These are phyloP conservation scores for Glycyrrhiza uralensis DNA, from an alignment of 306 rosid species.

Conservation along the genomic window DNA sequence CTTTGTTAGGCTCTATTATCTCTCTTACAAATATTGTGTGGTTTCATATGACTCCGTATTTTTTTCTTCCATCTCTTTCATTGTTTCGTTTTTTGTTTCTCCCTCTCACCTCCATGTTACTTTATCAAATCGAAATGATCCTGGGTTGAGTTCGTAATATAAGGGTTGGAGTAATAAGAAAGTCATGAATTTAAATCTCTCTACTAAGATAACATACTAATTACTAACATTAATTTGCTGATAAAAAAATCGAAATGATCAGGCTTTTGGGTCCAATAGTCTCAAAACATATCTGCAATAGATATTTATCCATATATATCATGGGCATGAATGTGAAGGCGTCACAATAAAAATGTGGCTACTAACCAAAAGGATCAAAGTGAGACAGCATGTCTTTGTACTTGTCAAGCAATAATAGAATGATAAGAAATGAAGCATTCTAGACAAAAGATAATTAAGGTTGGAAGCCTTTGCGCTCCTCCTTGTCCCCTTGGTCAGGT, in stretches of 20 bases:
- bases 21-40: constrained; percentile 41
- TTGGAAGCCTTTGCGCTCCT: neutral
- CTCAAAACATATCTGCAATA: constrained; percentile 4
- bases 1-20: constrained; percentile 30
- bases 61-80: constrained; percentile 23
- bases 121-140: constrained; percentile 18
- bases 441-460: neutral
- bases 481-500: constrained; percentile 1
- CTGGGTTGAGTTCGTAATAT: too few species aligned
- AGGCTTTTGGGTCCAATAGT: constrained; percentile 44
- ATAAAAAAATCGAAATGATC: too few species aligned
- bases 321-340: constrained; percentile 32
- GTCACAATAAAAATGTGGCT: constrained; percentile 20
- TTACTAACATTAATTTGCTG: too few species aligned
- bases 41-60: constrained; percentile 41
- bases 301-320: constrained; percentile 11
- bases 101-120: neutral
- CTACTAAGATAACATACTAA: too few species aligned
- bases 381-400: neutral
- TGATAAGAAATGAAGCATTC: constrained; percentile 16
- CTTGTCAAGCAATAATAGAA: neutral
- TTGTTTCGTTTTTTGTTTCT: neutral
- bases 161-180: too few species aligned
- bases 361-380: constrained; percentile 6
- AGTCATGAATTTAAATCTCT: too few species aligned